Evolutionary conservation across 2,329 filamentous ascomycete genomes (phyloP).

Genomic region (Aspergillus texensis): DNA sequence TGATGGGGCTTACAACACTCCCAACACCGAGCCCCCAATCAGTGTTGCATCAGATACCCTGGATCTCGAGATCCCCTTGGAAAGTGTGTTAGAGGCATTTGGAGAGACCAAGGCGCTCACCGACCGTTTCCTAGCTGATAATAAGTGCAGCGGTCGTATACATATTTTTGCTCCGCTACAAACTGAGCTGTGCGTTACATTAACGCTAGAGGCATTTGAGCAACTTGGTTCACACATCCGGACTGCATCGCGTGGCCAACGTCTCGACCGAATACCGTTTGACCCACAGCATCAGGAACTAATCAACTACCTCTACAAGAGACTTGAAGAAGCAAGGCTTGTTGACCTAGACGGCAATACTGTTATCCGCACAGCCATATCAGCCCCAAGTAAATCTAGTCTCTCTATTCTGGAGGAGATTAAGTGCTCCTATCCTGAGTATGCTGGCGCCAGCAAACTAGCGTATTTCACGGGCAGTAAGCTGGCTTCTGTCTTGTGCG

Average conservation of each 20-base stretch:
- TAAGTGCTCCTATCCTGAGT: constrained; percentile 28
- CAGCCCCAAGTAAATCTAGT: constrained; percentile 25
- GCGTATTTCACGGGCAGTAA: constrained; percentile 23
- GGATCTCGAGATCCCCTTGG: constrained; percentile 9
- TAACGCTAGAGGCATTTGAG: constrained; percentile 39
- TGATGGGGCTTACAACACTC: background rate
- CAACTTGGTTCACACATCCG: constrained; percentile 32
- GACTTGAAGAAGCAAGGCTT: constrained; percentile 37
- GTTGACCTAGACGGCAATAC: constrained; percentile 29
- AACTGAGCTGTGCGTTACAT: constrained; percentile 26
- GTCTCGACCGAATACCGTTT: constrained; percentile 25
- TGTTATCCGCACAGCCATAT: constrained; percentile 32
- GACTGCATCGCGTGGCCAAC: constrained; percentile 23
- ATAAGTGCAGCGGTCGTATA: constrained; percentile 27
- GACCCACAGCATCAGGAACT: constrained; percentile 32
- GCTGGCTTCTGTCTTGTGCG: constrained; percentile 27
- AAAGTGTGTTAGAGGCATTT: constrained; percentile 30
- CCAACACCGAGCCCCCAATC: constrained; percentile 8
- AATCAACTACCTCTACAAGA: constrained; percentile 35
- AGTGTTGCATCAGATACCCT: constrained; percentile 6
- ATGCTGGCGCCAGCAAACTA: constrained; percentile 28
- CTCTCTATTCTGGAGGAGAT: constrained; percentile 31
- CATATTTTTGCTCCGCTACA: constrained; percentile 29
- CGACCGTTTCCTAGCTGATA: constrained; percentile 32
- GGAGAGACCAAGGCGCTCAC: constrained; percentile 25